These are phyloP conservation scores for Aspergillus indologenus DNA, from an alignment of 495 filamentous ascomycete genomes.

Conservation along the genomic window DNA sequence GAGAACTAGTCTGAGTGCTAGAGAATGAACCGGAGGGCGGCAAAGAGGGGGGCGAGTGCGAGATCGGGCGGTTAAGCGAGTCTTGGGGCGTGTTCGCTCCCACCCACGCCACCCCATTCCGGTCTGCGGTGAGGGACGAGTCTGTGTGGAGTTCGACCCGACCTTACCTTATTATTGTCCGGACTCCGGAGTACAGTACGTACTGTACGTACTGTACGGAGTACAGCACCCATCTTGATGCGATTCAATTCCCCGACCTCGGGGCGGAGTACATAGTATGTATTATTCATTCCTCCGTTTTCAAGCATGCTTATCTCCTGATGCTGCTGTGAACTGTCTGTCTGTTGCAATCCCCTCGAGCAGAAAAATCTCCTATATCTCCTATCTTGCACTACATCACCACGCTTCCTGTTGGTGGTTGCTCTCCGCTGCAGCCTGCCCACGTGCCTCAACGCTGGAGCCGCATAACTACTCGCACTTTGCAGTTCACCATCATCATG, in stretches of 20 bases:
- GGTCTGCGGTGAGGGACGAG: constrained; percentile 22
- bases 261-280: too few relatives aligned
- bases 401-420: neutral
- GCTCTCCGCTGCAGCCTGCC: neutral
- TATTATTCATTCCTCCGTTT: too few relatives aligned
- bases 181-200: too few relatives aligned
- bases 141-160: constrained; percentile 14
- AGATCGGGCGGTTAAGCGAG: constrained; percentile 22
- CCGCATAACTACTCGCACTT: neutral
- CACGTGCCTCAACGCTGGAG: neutral
- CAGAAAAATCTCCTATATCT: neutral
- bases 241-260: too few relatives aligned
- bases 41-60: constrained; percentile 15
- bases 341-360: too few relatives aligned
- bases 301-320: too few relatives aligned
- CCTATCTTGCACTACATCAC: neutral
- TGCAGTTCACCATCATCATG: too few relatives aligned
- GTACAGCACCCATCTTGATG: too few relatives aligned
- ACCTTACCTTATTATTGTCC: too few relatives aligned
- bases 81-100: constrained; percentile 21
- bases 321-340: too few relatives aligned
- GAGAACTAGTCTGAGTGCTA: constrained; percentile 33
- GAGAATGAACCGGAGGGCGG: constrained; percentile 32
- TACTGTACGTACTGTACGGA: too few relatives aligned
- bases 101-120: constrained; percentile 34